Evolutionary conservation across 495 filamentous ascomycete species (phyloP), one percentile per base, ranked within the genome.

Genomic region (Pyrenula aspistea): DNA sequence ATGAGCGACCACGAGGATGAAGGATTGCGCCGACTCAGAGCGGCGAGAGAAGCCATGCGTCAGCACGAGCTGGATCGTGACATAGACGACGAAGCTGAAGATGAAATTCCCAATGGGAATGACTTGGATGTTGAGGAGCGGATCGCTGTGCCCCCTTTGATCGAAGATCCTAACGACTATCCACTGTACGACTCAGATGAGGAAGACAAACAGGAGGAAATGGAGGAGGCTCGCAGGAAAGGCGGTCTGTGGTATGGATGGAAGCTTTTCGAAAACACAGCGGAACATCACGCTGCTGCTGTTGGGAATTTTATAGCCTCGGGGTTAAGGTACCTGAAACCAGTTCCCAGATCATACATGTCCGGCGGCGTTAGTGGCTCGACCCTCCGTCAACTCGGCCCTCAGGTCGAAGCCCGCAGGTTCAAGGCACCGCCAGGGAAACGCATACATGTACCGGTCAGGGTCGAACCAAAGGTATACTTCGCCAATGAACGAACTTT

Each of bases 391-490:
- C 77, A 74, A 22, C 59, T 79, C 51, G 74, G 76, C n/a, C 62
- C 59, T 21, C 64, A 79, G 61, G 68, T 87, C 67, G 66, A 88
- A 65, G 66, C 70, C 61, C 78, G 80, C 71, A 78, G 76, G 56
- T 92, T 95, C 76, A 86, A 83, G 61, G 93, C 93, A 20, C 93
- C 93, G 10, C 86, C 85, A 67, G 91, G 91, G 22, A 96, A 96
- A 71, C 79, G 82, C 62, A 98, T 98, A 62, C 89, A 96, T 60
- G 92, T 98, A 22, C 93, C 91, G 24, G 85, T 97, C 49, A 83
- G 93, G 54, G 90, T 98, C 51, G 93, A 98, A 71, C 93, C 93
- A 2, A 98, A 98, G 68, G 93, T 98, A 59, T 94, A 91, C 70
- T 95, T 98, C 61, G 93, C 93, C 22, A 90, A 89, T 8, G 93